Base-by-base conservation (phyloP, 371 early-diverging fungal genomes). In the Apophysomyces sp. region DNA sequence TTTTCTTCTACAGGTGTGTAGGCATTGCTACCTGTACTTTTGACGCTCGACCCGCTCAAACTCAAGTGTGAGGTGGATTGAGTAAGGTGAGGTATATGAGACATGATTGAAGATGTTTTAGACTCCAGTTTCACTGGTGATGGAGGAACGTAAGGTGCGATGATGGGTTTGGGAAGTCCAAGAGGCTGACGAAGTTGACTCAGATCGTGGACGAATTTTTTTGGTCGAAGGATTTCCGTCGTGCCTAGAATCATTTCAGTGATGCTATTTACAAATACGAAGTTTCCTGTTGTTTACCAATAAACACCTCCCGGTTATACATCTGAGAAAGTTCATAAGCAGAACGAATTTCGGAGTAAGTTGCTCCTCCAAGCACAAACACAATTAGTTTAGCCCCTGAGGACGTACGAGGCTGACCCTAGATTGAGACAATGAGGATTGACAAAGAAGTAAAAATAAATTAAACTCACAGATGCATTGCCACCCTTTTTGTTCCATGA, bases 361-460 rank as follows among this genome's bases (percentile, higher is more conserved):
- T 93, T 12, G 94, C 70, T 5, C 98, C 98, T 13, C 99, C 98
- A 26, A 95, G 84, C 24, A 96, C 83, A 74, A 97, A 98, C 3
- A 98, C 76, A 53, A 81, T 74, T 30, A 81, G 57, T 58, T 72
- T 81, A 2, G 81, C 76, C 8, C 74, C 74, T 18, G 57, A 57
- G 0, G 74, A 51, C 30, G 62, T 13, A 27, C 74, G 63, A 24
- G 57, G 26, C 2, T 64, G 55, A 5, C 71, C 71, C 66, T 68
- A 44, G 13, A 21, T 57, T 32, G 32, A 8, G 59, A 29, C 7
- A 18, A 15, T 9, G 28, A 26, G 36, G 40, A 37, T 41, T 11
- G 4, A 31, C 15, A 2, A 8, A 28, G 29, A 6, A 24, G 41
- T 26, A 7, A 1, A 62, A 2, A 34, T 5, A 2, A 4, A 24